phyloP scores from a whole-genome alignment of 148 eudicot species.

The Camellia granthamiana region DNA sequence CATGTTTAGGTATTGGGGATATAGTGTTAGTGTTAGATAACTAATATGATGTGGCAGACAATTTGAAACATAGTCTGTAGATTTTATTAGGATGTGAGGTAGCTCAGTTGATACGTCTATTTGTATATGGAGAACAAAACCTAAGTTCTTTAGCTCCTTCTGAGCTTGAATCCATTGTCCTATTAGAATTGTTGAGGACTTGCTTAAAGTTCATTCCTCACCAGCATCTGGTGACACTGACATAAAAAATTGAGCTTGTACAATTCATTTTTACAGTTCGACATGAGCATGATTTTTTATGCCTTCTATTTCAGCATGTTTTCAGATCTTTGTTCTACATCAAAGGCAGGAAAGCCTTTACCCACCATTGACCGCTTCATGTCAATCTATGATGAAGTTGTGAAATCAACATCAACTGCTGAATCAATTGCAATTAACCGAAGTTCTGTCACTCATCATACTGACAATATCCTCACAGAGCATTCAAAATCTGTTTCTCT shows the following conservation, averaged over 20 bases:
- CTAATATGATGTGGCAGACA: not conserved
- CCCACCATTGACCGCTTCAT: conserved; percentile 82
- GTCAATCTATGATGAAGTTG: conserved; percentile 68
- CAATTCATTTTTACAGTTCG: not conserved
- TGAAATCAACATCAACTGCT: conserved; percentile 41
- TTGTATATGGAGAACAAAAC: not conserved
- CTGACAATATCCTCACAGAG: conserved; percentile 25
- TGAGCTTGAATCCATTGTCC: not conserved
- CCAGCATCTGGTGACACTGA: not conserved
- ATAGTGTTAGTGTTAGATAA: not conserved
- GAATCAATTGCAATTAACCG: conserved; percentile 44
- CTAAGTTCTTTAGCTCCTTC: not conserved
- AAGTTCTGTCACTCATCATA: conserved; percentile 21
- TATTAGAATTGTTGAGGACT: no score
- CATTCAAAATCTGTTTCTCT: conserved; percentile 61
- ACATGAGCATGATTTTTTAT: conserved; percentile 1
- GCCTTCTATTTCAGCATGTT: conserved; percentile 73
- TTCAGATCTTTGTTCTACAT: conserved; percentile 66
- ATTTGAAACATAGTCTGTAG: not conserved
- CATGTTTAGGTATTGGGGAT: not conserved
- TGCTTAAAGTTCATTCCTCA: not conserved
- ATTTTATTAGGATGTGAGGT: not conserved
- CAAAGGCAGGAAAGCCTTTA: conserved; percentile 78
- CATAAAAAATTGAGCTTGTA: not conserved
- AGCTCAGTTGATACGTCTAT: not conserved